A percentile compares a stretch with the other conserved stretches of the same genome.
Conservation (phyloP, 768 basidiomycete genomes). For the Panellus pusillus region DNA sequence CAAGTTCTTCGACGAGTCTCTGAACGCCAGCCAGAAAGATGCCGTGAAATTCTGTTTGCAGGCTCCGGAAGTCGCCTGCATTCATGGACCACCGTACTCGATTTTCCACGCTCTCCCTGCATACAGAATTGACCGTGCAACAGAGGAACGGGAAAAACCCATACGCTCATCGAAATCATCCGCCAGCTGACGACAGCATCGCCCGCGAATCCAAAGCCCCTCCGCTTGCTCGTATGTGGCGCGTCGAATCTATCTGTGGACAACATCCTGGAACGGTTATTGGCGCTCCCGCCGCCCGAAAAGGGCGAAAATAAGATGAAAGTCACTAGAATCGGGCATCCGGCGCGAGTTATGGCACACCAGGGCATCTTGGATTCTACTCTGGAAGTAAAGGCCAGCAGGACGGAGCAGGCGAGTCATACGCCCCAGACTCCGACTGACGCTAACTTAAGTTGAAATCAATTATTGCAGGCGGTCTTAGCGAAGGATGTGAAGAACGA, state of each 20-base stretch:
- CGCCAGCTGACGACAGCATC: constrained; percentile 68
- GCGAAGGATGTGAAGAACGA: constrained; percentile 90
- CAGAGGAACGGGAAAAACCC: constrained; percentile 90
- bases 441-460: background rate
- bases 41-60: constrained; percentile 84
- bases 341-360: constrained; percentile 83
- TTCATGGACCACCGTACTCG: constrained; percentile 95
- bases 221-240: constrained; percentile 82
- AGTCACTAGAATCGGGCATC: constrained; percentile 92
- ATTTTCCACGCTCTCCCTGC: background rate
- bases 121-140: background rate
- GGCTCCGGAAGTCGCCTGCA: constrained; percentile 81
- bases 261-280: constrained; percentile 87
- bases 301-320: constrained; percentile 50
- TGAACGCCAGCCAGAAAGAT: constrained; percentile 83
- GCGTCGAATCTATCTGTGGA: constrained; percentile 95
- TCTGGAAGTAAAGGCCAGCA: constrained; percentile 68
- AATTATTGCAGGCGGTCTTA: constrained; percentile 59
- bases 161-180: constrained; percentile 92
- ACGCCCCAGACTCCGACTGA: background rate
- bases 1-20: constrained; percentile 67
- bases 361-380: constrained; percentile 67
- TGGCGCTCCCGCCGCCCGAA: constrained; percentile 54
- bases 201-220: constrained; percentile 47
- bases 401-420: constrained; percentile 62